phyloP scores from a whole-genome alignment of 257 asterid genomes.

The Ilex asprella region DNA sequence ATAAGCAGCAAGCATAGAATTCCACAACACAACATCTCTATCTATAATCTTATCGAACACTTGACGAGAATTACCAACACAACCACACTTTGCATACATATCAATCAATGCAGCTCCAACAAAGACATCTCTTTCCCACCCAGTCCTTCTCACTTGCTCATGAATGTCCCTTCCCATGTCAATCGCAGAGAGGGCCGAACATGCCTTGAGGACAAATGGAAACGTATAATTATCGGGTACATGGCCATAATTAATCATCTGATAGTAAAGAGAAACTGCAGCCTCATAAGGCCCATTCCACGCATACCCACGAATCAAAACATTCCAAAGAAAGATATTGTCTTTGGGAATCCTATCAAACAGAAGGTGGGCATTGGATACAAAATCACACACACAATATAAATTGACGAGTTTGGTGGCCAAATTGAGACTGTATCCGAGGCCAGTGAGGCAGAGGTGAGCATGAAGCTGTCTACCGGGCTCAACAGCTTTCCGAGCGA shows the following conservation, averaged over 20 bases:
- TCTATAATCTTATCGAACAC: not conserved
- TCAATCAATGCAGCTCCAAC: not conserved
- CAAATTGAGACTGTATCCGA: not conserved
- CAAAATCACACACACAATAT: not conserved
- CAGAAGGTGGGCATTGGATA: slow-evolving; percentile 1
- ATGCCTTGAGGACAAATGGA: slow-evolving; percentile 3
- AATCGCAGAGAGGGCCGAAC: not conserved
- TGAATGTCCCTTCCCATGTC: slow-evolving; percentile 1
- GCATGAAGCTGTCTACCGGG: slow-evolving; percentile 2
- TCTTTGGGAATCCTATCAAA: slow-evolving; percentile 1
- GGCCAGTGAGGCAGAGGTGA: not conserved
- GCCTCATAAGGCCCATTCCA: not conserved
- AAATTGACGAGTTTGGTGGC: slow-evolving; percentile 4
- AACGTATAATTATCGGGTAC: not conserved
- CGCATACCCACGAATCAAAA: slow-evolving; percentile 6
- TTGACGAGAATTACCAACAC: not conserved
- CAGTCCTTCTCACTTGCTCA: not conserved
- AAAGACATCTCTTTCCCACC: not conserved
- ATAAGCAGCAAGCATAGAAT: slow-evolving; percentile 4
- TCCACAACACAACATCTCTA: not conserved
- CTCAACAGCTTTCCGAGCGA: not conserved
- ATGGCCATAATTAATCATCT: not conserved
- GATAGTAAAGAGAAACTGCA: not conserved
- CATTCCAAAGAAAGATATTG: slow-evolving; percentile 2
- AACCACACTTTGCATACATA: not conserved